Evolutionary conservation across 1,284 basidiomycete genomes (phyloP).

Genomic region (Serendipita sp.): DNA sequence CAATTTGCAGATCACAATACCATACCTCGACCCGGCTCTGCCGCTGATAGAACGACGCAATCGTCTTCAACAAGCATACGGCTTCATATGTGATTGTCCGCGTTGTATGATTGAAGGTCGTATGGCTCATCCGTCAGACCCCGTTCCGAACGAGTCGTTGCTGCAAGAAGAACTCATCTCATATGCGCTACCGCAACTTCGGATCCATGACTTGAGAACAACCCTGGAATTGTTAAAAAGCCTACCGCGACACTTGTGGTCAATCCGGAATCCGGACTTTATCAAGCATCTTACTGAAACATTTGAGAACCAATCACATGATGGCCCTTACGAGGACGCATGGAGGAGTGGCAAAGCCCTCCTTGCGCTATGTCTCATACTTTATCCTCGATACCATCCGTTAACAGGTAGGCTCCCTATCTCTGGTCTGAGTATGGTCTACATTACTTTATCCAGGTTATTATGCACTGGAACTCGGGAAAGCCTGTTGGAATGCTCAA

Average conservation of each 20-base stretch:
- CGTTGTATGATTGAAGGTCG: neutral
- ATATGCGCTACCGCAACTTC: neutral
- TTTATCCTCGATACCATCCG: neutral
- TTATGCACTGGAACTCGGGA: neutral
- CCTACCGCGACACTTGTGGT: neutral
- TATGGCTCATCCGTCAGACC: neutral
- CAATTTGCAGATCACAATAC: neutral
- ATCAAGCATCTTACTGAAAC: neutral
- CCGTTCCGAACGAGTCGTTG: neutral
- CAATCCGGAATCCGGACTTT: neutral
- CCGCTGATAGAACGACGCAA: neutral
- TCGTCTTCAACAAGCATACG: neutral
- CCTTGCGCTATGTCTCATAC: neutral
- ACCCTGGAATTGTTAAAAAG: neutral
- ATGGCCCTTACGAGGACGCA: slow-evolving; percentile 2
- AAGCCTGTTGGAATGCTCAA: neutral
- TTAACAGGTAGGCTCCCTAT: neutral
- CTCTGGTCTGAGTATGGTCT: neutral
- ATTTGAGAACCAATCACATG: neutral
- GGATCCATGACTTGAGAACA: no score
- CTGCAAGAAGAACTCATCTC: neutral
- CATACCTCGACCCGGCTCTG: neutral
- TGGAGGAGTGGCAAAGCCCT: neutral
- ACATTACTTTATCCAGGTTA: neutral
- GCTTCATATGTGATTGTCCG: neutral